A percentile compares a stretch with the other conserved stretches of the same genome.
Conservation (phyloP, 2,329 filamentous ascomycete genomes). For the Curvularia hawaiiensis region DNA sequence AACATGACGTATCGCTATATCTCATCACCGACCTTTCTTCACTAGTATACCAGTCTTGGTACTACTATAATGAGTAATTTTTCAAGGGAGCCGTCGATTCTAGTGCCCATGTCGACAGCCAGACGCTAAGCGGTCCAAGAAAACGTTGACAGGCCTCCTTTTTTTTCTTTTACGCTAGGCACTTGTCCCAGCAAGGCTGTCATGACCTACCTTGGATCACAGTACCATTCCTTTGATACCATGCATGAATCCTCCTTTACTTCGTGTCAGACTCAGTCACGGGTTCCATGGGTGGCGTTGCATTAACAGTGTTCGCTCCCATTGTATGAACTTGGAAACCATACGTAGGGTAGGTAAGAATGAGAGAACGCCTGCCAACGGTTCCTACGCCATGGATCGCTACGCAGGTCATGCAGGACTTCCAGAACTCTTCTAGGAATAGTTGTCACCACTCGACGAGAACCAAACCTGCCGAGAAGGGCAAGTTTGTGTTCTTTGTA, state of each 20-base stretch:
- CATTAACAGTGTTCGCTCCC: background rate
- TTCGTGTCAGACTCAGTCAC: background rate
- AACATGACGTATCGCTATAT: constrained; percentile 12
- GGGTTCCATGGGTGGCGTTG: constrained; percentile 2
- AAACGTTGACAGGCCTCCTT: constrained; percentile 9
- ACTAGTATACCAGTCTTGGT: constrained; percentile 4
- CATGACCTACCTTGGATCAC: constrained; percentile 10
- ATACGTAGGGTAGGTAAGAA: constrained; percentile 1
- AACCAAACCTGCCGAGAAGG: background rate
- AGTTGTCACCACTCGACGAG: background rate
- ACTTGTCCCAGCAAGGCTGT: constrained; percentile 8
- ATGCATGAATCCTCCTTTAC: background rate
- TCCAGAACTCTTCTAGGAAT: background rate
- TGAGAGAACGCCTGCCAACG: background rate
- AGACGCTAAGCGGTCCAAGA: constrained; percentile 3
- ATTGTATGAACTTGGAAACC: constrained; percentile 1
- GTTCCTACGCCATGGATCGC: constrained; percentile 1
- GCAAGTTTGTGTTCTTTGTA: constrained; percentile 5
- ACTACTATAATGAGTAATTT: constrained; percentile 8
- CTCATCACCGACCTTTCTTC: constrained; percentile 7
- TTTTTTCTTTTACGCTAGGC: constrained; percentile 4
- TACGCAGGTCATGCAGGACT: constrained; percentile 3
- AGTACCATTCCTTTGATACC: constrained; percentile 2
- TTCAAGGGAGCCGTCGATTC: constrained; percentile 5
- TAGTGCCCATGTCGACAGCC: constrained; percentile 10